A percentile compares a stretch with the other conserved stretches of the same genome.
phyloP scores from a whole-genome alignment of 148 eudicot genomes.

The Chenopodium quinoa region DNA sequence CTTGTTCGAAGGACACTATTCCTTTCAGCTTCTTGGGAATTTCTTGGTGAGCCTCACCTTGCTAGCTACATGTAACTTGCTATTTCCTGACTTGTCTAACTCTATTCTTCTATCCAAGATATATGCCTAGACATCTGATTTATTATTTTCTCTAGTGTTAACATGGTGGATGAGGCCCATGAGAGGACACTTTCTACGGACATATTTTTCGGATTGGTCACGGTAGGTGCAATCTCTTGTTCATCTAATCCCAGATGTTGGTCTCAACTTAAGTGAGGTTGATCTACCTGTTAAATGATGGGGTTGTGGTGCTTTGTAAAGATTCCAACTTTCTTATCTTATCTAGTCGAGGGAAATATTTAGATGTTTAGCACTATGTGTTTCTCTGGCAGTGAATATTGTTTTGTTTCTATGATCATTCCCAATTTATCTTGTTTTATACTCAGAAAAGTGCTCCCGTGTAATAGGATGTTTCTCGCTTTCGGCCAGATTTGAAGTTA shows the following conservation, averaged over 20 bases:
- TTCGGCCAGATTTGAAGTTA: slow-evolving; percentile 66
- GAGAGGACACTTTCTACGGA: slow-evolving; percentile 76
- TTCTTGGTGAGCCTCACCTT: slow-evolving; percentile 72
- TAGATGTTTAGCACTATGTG: not conserved
- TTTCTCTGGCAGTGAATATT: not conserved
- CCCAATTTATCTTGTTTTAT: not conserved
- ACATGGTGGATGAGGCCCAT: slow-evolving; percentile 79
- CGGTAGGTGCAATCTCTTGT: slow-evolving; percentile 36
- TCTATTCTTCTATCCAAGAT: not conserved
- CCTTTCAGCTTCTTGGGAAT: slow-evolving; percentile 45
- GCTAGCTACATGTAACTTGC: slow-evolving; percentile 54
- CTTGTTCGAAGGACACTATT: too few relatives aligned
- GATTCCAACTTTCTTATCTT: not conserved
- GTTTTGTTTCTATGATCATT: not conserved
- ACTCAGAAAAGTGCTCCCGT: slow-evolving; percentile 3
- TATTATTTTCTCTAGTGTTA: slow-evolving; percentile 45
- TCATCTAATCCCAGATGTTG: not conserved
- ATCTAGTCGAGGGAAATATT: not conserved
- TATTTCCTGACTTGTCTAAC: not conserved
- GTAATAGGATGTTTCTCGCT: slow-evolving; percentile 63
- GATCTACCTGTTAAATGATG: not conserved
- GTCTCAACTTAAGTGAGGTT: not conserved
- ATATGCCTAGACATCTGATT: not conserved
- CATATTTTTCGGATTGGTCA: slow-evolving; percentile 65
- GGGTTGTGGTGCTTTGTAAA: not conserved